Percentiles rank a stretch among this genome's conserved stretches.
Conservation (phyloP, 441 rosid species). For the Euphorbia schlechtendalii region DNA sequence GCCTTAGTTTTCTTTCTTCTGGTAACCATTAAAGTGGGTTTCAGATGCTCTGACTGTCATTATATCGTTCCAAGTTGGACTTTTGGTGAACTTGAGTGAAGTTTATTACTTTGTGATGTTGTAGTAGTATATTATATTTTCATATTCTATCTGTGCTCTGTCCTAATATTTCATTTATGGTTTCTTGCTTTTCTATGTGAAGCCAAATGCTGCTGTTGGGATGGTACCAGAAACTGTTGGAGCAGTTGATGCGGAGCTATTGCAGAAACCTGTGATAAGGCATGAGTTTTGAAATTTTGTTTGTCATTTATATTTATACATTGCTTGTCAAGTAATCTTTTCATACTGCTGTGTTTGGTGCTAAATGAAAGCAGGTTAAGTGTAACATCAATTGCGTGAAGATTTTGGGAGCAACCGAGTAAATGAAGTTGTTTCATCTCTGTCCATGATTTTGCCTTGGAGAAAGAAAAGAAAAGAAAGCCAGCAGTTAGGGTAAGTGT, state of each 20-base stretch:
- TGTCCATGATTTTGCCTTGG: too few relatives aligned
- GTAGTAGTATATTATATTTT: neutral
- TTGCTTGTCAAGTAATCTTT: conserved; percentile 16
- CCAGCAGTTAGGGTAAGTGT: conserved; percentile 56
- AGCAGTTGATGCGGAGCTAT: conserved; percentile 25
- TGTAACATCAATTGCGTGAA: conserved; percentile 32
- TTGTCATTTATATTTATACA: neutral
- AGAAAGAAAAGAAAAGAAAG: conserved; percentile 23
- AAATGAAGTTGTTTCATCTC: too few relatives aligned
- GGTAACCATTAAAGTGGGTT: too few relatives aligned
- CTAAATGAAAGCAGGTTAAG: conserved; percentile 33
- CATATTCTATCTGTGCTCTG: too few relatives aligned
- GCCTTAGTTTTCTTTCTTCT: neutral
- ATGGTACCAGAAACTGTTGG: conserved; percentile 20
- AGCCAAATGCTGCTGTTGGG: conserved; percentile 32
- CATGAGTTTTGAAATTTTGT: conserved; percentile 19
- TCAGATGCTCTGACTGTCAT: neutral
- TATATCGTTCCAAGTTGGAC: neutral
- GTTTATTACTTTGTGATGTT: neutral
- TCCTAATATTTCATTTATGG: conserved; percentile 12
- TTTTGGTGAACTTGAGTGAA: neutral
- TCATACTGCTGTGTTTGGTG: conserved; percentile 27
- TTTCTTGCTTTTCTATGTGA: conserved; percentile 23
- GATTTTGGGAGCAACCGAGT: neutral
- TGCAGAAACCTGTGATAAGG: conserved; percentile 40